These are phyloP conservation scores for Podila horticola DNA, from an alignment of 192 early-diverging fungal species.

Conservation along the genomic window DNA sequence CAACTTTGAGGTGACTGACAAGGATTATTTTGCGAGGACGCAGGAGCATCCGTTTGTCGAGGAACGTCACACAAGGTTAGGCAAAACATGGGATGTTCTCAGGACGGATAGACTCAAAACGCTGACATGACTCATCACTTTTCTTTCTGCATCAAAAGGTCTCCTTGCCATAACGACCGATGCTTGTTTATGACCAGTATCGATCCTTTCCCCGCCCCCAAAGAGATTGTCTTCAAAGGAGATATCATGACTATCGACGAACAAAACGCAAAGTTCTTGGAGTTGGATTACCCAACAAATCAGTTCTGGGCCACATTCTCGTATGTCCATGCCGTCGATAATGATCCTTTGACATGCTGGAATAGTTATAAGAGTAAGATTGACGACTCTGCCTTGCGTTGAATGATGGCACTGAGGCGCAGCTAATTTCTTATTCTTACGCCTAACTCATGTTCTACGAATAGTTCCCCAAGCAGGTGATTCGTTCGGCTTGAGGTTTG, in stretches of 20 bases:
- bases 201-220: slow-evolving; percentile 57
- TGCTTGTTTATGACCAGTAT: slow-evolving; percentile 63
- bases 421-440: background rate
- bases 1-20: slow-evolving; percentile 36
- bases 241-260: slow-evolving; percentile 47
- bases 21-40: slow-evolving; percentile 55
- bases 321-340: slow-evolving; percentile 62
- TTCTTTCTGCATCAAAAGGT: slow-evolving; percentile 23
- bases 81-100: background rate
- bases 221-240: slow-evolving; percentile 35
- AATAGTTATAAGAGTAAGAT: slow-evolving; percentile 48
- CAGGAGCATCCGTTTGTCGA: slow-evolving; percentile 44
- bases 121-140: background rate
- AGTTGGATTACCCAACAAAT: slow-evolving; percentile 47
- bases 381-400: background rate
- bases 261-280: slow-evolving; percentile 50
- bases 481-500: slow-evolving; percentile 63
- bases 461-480: slow-evolving; percentile 55
- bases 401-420: background rate
- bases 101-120: background rate
- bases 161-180: slow-evolving; percentile 60
- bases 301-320: slow-evolving; percentile 51
- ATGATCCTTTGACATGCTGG: slow-evolving; percentile 58
- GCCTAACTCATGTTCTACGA: background rate
- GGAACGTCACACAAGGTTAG: slow-evolving; percentile 53